A percentile compares a stretch with the other conserved stretches of the same genome.
phyloP scores from a whole-genome alignment of 768 basidiomycete genomes.

The Pulveroboletus sp. region DNA sequence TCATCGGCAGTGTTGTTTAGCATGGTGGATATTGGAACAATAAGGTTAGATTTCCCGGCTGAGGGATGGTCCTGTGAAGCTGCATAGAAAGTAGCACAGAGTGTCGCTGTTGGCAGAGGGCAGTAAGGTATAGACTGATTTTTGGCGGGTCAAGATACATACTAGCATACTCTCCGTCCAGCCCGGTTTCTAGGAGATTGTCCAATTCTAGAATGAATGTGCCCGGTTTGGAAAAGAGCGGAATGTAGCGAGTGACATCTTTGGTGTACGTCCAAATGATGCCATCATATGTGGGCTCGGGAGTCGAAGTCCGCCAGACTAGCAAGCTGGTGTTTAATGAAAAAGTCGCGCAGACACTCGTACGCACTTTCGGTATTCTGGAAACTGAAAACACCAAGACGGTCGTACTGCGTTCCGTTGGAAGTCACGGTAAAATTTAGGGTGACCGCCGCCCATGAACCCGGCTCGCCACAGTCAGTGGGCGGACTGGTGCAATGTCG shows the following conservation, averaged over 20 bases:
- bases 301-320: constrained; percentile 83
- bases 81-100: constrained; percentile 71
- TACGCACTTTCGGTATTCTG: constrained; percentile 72
- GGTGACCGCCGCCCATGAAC: constrained; percentile 73
- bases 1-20: constrained; percentile 63
- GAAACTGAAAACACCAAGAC: constrained; percentile 70
- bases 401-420: constrained; percentile 76
- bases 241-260: constrained; percentile 70
- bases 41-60: constrained; percentile 56
- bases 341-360: neutral
- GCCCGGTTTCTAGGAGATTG: constrained; percentile 55
- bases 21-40: constrained; percentile 69
- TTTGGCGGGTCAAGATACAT: constrained; percentile 13
- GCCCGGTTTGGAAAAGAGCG: constrained; percentile 66
- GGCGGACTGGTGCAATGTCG: constrained; percentile 52
- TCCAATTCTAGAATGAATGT: constrained; percentile 72
- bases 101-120: constrained; percentile 44
- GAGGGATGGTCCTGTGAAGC: constrained; percentile 56
- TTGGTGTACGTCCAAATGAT: constrained; percentile 80
- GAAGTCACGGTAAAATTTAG: constrained; percentile 76
- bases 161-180: constrained; percentile 74
- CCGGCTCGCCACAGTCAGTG: constrained; percentile 63
- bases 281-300: constrained; percentile 67
- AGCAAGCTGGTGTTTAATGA: neutral
- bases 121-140: neutral